A percentile compares a stretch with the other conserved stretches of the same genome.
phyloP scores from a whole-genome alignment of 2,329 filamentous ascomycete species.

The Trichoderma sp. region DNA sequence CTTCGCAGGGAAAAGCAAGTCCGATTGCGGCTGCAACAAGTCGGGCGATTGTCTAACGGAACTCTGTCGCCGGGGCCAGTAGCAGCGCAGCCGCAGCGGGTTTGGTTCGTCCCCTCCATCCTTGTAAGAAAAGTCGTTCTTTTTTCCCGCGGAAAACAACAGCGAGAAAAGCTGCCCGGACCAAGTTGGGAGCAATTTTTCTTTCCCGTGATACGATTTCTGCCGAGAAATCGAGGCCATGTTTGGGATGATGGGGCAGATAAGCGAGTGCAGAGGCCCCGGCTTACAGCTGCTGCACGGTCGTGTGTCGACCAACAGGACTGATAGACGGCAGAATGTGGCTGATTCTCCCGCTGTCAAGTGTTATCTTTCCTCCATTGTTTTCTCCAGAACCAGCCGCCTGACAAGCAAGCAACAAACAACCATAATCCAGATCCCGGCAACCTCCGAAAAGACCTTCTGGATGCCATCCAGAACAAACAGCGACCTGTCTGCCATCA shows the following conservation, averaged over 20 bases:
- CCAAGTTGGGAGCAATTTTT: background rate
- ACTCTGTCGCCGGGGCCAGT: conserved; percentile 9
- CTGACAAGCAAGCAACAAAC: background rate
- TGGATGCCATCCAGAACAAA: background rate
- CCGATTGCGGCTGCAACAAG: conserved; percentile 8
- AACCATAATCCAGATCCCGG: background rate
- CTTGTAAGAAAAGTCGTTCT: background rate
- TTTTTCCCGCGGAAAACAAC: conserved; percentile 22
- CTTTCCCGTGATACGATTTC: background rate
- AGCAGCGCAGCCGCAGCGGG: conserved; percentile 18
- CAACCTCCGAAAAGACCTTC: background rate
- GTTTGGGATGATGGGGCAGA: background rate
- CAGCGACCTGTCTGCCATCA: background rate
- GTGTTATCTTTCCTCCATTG: background rate
- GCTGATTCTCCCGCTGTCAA: background rate
- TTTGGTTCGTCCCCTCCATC: background rate
- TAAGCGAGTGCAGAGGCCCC: conserved; percentile 1
- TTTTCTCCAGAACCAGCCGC: background rate
- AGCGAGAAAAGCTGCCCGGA: background rate
- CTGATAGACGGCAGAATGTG: background rate
- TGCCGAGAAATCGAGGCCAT: background rate
- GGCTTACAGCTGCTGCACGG: background rate
- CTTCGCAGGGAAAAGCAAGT: background rate
- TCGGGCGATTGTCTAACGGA: background rate
- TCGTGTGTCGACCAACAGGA: background rate